Base-by-base conservation (phyloP, 768 basidiomycete genomes). In the Mycena galericulata region DNA sequence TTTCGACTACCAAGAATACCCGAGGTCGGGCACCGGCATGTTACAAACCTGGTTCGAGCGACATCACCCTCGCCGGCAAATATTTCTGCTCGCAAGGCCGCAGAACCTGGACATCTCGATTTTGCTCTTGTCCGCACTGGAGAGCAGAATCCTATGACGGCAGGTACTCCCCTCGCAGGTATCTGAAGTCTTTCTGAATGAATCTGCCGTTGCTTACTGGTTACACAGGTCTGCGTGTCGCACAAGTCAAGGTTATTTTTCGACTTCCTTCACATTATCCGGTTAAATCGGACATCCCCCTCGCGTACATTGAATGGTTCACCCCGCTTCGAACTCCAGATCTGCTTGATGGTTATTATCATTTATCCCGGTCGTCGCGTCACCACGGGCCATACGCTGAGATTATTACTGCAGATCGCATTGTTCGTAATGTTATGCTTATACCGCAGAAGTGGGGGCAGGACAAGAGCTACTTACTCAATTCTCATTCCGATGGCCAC, bases 281-380 rank as follows among this genome's bases (percentile, higher is more conserved):
- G 11, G 41, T 68, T 15, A 61, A 62, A 29, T 26, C 59, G 1
- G 17, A 4, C 17, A 17, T 50, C 3, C 75, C 72, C 0, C 60
- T 79, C 2, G 75, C 68, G 0, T 78, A 78, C 51, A 57, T 79
- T 14, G 73, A 79, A 30, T 78, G 74, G 75, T 78, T 75, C 50
- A 77, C 73, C 15, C 68, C 72, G 2, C 62, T 74, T 2, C 26
- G 53, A 10, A 41, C 3, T 49, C 72, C 17, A 46, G 67, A 4
- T 76, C 74, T 4, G 72, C 50, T 43, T 40, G 70, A 68, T 24
- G 69, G 69, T 2, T 57, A 57, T 43, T 43, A 49, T 60, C 67
- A 41, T 65, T 55, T 49, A 32, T 30, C n/a, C 62, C 67, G 38
- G 40, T 71, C 18, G 36, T 68, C 51, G 15, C 65, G 32, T 18